Evolutionary conservation across 2,329 filamentous ascomycete genomes (phyloP), one percentile per base, ranked within the genome.

Genomic region (Colletotrichum sp.): DNA sequence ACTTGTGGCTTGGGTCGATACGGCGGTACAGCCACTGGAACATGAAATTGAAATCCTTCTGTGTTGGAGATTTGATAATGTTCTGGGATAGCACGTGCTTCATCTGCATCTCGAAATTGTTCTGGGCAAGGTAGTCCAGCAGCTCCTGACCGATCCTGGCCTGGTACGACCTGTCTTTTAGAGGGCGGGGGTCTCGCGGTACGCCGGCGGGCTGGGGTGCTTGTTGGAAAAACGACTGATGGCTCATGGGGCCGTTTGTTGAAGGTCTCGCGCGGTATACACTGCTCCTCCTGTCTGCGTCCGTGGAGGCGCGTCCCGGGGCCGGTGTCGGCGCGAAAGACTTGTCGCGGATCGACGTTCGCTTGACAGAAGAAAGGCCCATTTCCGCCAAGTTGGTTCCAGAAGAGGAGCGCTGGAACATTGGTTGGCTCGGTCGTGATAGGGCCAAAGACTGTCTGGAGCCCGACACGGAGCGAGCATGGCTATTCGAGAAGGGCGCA

Each of bases 71-170:
- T 81, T 95, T 96, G 83, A 98, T 93, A 8, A 95, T 95, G 81
- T 98, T 98, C 78, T 95, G 94, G 1, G 95, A 95, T n/a, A 99
- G 88, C 2, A 93, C 94, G 84, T 99, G 95, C 86, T 98, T 98
- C 93, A 98, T 98, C 80, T 99, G 96, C 90, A 98, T 93, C 85
- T 99, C 97, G 81, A 99, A 99, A 82, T 98, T 98, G 84, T 98
- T 94, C 73, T 96, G 93, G 1, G 95, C 93, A 82, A 99, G 90
- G 83, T 98, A 99, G 79, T 99, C 97, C 79, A 98, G 87, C 71
- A 99, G 86, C 81, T 99, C 96, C 80, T 97, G 94, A 9, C 94
- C 95, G 84, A 99, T 96, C 72, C 93, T 92, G 34, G 92, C 90
- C 82, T 98, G 95, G 80, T 94, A 98, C 26, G 91, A 90, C 49